These are phyloP conservation scores for Diversispora epigaea DNA, from an alignment of 192 early-diverging fungal genomes.

Conservation along the genomic window DNA sequence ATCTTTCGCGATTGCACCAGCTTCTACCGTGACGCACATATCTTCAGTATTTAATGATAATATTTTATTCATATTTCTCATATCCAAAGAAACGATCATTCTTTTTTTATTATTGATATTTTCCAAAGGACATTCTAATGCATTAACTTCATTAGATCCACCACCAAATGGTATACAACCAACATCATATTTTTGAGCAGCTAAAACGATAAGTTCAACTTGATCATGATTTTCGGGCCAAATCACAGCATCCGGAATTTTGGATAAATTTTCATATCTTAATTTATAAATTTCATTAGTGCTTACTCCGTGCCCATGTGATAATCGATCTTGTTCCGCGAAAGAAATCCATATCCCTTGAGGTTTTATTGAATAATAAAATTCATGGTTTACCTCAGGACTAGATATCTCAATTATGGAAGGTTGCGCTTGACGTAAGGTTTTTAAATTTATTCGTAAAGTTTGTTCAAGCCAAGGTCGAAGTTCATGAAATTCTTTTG, in stretches of 20 bases:
- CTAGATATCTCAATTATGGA: background rate
- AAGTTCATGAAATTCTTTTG: conserved; percentile 27
- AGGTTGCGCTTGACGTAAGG: background rate
- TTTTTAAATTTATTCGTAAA: conserved; percentile 23
- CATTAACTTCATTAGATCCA: conserved; percentile 22
- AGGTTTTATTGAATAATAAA: conserved; percentile 13
- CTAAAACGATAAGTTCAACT: background rate
- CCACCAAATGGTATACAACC: conserved; percentile 15
- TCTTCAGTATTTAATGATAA: conserved; percentile 12
- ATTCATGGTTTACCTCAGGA: conserved; percentile 14
- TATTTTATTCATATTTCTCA: conserved; percentile 25
- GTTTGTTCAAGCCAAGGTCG: conserved; percentile 22
- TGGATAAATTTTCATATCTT: background rate
- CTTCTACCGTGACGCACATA: conserved; percentile 14
- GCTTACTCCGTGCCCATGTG: background rate
- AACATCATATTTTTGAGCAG: conserved; percentile 19
- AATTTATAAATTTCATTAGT: conserved; percentile 9
- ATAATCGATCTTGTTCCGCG: conserved; percentile 15
- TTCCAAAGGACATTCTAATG: conserved; percentile 1
- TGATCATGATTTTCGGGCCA: conserved; percentile 25
- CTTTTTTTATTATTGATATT: background rate
- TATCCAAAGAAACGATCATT: conserved; percentile 13
- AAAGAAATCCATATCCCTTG: conserved; percentile 12
- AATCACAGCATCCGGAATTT: conserved; percentile 6
- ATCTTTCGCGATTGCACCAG: conserved; percentile 3